phyloP scores from a whole-genome alignment of 306 rosid genomes.

The Cucumis hystrix region DNA sequence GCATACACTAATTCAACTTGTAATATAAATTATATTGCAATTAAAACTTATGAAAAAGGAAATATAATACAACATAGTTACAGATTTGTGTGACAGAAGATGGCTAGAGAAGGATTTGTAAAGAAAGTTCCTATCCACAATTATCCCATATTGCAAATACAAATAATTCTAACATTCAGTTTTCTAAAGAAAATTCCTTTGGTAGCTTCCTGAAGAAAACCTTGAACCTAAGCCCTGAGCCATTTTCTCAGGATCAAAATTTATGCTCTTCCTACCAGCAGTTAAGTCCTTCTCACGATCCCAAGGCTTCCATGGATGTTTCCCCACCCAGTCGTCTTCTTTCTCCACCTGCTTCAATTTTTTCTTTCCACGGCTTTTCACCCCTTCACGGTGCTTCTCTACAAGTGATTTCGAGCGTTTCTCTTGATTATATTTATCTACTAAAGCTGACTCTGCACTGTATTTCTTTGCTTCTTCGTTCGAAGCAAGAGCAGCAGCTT shows the following conservation, averaged over 20 bases:
- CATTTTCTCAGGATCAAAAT: slow-evolving; percentile 63
- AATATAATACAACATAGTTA: no score
- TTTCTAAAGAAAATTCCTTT: slow-evolving; percentile 72
- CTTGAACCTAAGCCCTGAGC: slow-evolving; percentile 53
- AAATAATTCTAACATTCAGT: not conserved
- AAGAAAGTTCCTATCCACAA: not conserved
- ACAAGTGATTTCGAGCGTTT: slow-evolving; percentile 72
- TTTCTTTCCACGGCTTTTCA: slow-evolving; percentile 40
- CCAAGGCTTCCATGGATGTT: slow-evolving; percentile 98
- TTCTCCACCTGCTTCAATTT: slow-evolving; percentile 29
- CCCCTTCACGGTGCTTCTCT: slow-evolving; percentile 54
- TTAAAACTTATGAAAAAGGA: no score
- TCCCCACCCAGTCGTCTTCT: slow-evolving; percentile 69
- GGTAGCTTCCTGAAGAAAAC: slow-evolving; percentile 64
- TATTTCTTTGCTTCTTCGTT: slow-evolving; percentile 44
- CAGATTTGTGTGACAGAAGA: not conserved
- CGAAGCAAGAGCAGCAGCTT: slow-evolving; percentile 72
- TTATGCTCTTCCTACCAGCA: slow-evolving; percentile 62
- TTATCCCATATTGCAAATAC: not conserved
- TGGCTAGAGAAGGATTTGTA: not conserved
- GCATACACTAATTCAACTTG: no score
- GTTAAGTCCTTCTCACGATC: slow-evolving; percentile 86
- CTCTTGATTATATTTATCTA: slow-evolving; percentile 70
- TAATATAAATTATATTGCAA: no score
- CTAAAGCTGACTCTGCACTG: slow-evolving; percentile 61